Evolutionary conservation across 768 basidiomycete genomes (phyloP).

Genomic region (Sporobolomyces roseus): DNA sequence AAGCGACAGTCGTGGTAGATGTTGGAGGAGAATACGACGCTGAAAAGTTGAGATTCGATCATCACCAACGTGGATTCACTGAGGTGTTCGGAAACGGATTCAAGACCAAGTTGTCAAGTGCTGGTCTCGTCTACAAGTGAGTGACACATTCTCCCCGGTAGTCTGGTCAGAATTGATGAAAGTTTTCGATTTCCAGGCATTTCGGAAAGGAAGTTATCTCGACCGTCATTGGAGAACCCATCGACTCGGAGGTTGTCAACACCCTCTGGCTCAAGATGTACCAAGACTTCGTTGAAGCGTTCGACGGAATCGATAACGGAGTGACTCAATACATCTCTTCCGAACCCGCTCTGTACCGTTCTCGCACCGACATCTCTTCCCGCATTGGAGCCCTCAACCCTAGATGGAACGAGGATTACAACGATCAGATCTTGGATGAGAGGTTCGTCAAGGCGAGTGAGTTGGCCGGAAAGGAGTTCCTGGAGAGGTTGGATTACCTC

Average conservation of each 20-base stretch:
- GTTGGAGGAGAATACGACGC: conserved; percentile 86
- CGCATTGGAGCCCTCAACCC: conserved; percentile 83
- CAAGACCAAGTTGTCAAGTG: conserved; percentile 81
- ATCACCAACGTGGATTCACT: conserved; percentile 89
- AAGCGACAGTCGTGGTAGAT: conserved; percentile 92
- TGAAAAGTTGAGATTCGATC: conserved; percentile 75
- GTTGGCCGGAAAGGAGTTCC: conserved; percentile 80
- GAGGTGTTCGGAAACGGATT: conserved; percentile 87
- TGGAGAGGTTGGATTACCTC: conserved; percentile 72
- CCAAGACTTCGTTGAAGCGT: conserved; percentile 80
- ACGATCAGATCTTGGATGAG: conserved; percentile 69
- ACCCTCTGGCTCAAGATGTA: conserved; percentile 85
- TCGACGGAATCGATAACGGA: conserved; percentile 86
- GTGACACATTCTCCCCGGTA: conserved; percentile 42
- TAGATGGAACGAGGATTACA: conserved; percentile 78
- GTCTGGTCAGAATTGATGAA: background rate
- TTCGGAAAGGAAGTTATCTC: conserved; percentile 67
- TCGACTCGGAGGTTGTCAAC: conserved; percentile 57
- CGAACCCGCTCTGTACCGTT: conserved; percentile 56
- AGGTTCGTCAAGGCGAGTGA: conserved; percentile 74
- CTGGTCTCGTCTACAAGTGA: conserved; percentile 93
- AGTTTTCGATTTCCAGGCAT: conserved; percentile 18
- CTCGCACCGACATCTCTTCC: conserved; percentile 74
- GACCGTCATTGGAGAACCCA: conserved; percentile 55
- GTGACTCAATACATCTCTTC: conserved; percentile 63